Evolutionary conservation across 345 rosid species (phyloP).

Genomic region (Fremontodendron californicum): DNA sequence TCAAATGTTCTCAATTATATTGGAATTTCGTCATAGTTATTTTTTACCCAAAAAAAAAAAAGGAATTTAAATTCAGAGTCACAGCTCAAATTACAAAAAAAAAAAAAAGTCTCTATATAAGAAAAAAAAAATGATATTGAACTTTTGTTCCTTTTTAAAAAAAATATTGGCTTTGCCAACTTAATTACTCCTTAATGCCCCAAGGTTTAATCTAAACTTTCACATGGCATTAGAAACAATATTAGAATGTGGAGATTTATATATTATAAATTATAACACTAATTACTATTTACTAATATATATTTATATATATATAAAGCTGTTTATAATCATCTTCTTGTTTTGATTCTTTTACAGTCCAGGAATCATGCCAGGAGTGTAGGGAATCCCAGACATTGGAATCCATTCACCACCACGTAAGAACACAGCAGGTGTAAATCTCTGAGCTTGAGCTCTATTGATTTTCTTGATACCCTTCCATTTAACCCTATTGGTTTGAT

Average conservation of each 20-base stretch:
- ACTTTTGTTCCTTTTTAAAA: not conserved
- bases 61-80: no score
- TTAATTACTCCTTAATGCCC: not conserved
- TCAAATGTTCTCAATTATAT: no score
- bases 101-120: not conserved
- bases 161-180: not conserved
- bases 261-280: not conserved
- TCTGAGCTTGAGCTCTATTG: constrained; percentile 13
- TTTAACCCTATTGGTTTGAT: constrained; percentile 32
- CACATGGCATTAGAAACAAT: not conserved
- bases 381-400: constrained; percentile 44
- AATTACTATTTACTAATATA: no score
- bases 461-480: constrained; percentile 56
- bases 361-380: constrained; percentile 31
- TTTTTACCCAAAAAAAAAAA: no score
- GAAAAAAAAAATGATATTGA: not conserved
- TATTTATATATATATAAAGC: no score
- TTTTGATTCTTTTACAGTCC: not conserved
- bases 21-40: no score
- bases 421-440: constrained; percentile 30
- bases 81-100: no score
- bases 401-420: constrained; percentile 48
- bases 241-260: not conserved
- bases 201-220: not conserved
- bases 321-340: not conserved